Percentiles rank a stretch among this genome's conserved stretches.
These are phyloP conservation scores for Seiridium unicorne DNA, from an alignment of 2,329 filamentous ascomycete genomes.

Conservation along the genomic window DNA sequence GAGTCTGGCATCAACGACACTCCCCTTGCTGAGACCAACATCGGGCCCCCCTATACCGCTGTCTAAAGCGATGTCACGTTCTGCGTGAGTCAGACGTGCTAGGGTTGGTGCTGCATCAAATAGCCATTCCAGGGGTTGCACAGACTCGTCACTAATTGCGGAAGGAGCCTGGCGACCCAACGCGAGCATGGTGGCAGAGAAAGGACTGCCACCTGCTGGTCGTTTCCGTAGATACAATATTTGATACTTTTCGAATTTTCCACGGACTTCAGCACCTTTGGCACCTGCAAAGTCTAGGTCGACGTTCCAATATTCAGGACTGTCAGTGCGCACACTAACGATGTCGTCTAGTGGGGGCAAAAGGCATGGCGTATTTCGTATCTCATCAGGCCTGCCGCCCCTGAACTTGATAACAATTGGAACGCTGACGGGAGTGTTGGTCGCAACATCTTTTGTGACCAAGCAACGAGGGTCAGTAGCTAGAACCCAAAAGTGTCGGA, in stretches of 20 bases:
- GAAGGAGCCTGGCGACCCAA: conserved; percentile 50
- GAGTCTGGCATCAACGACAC: conserved; percentile 67
- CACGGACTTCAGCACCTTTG: conserved; percentile 57
- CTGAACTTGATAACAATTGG: conserved; percentile 66
- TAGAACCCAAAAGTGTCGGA: conserved; percentile 95
- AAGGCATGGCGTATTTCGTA: conserved; percentile 56
- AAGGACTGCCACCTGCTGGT: conserved; percentile 65
- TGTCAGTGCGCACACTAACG: conserved; percentile 53
- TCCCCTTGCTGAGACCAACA: conserved; percentile 37
- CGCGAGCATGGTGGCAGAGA: conserved; percentile 72
- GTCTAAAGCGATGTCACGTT: conserved; percentile 62
- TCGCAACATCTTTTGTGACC: conserved; percentile 82
- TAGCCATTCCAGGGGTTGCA: conserved; percentile 68
- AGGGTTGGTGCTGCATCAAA: conserved; percentile 60
- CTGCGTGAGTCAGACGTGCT: conserved; percentile 58
- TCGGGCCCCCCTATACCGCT: conserved; percentile 46
- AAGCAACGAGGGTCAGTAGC: conserved; percentile 88
- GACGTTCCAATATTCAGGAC: conserved; percentile 76
- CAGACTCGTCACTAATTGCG: conserved; percentile 25
- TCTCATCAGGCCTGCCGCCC: conserved; percentile 21
- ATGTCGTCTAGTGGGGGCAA: conserved; percentile 66
- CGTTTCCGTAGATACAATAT: conserved; percentile 73
- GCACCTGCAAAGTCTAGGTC: conserved; percentile 70
- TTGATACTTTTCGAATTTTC: conserved; percentile 67
- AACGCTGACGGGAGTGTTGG: conserved; percentile 73